Evolutionary conservation across 2,329 filamentous ascomycete species (phyloP).

Genomic region (Albifimbria verrucaria): DNA sequence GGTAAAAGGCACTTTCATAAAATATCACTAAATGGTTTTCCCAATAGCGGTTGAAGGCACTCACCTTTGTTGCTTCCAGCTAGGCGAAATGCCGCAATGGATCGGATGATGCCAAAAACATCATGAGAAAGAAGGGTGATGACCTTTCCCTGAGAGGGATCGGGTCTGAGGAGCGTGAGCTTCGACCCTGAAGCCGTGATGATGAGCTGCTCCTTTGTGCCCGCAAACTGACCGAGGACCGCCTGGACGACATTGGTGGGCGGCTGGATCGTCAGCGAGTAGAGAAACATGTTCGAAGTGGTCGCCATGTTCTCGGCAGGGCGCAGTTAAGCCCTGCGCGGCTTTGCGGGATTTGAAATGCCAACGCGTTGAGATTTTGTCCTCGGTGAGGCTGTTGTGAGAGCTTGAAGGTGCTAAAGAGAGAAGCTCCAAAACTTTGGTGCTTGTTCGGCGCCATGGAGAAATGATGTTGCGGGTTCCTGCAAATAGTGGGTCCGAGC

Average conservation of each 20-base stretch:
- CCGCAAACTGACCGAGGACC: slow-evolving; percentile 90
- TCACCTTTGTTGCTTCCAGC: slow-evolving; percentile 95
- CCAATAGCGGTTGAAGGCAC: slow-evolving; percentile 43
- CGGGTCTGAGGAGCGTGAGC: slow-evolving; percentile 81
- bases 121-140: slow-evolving; percentile 85
- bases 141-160: slow-evolving; percentile 81
- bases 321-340: slow-evolving; percentile 51
- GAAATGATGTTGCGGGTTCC: slow-evolving; percentile 33
- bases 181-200: slow-evolving; percentile 89
- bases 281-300: slow-evolving; percentile 98
- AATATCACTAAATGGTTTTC: slow-evolving; percentile 66
- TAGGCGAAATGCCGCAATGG: slow-evolving; percentile 82
- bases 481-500: slow-evolving; percentile 23
- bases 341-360: slow-evolving; percentile 27
- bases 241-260: slow-evolving; percentile 87
- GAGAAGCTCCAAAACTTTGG: slow-evolving; percentile 24
- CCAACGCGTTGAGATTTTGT: slow-evolving; percentile 15
- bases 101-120: slow-evolving; percentile 92
- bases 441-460: slow-evolving; percentile 21
- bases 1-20: slow-evolving; percentile 22
- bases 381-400: slow-evolving; percentile 20
- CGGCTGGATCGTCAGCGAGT: slow-evolving; percentile 92
- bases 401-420: slow-evolving; percentile 10
- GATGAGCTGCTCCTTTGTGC: slow-evolving; percentile 97
- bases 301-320: slow-evolving; percentile 74